Conservation (phyloP, 169 alveolate species). For the Plasmodium knowlesi region DNA sequence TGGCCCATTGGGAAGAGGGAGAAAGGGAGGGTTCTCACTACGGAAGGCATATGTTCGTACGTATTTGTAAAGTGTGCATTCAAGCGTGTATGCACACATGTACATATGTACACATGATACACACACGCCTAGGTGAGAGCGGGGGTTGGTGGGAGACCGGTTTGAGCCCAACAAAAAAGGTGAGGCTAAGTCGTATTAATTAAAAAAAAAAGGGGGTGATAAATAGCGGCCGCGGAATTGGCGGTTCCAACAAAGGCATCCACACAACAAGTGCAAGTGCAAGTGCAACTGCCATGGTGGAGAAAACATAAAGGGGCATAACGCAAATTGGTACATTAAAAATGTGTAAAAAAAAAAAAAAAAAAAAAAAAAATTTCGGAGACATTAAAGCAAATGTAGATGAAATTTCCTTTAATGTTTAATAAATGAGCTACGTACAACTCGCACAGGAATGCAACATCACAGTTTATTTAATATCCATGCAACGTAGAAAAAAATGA, state of each 20-base stretch:
- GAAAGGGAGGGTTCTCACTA: background rate
- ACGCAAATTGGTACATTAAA: background rate
- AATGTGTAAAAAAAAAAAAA: background rate
- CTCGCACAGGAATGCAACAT: slow-evolving; percentile 1
- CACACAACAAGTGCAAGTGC: background rate
- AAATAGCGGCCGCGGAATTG: background rate
- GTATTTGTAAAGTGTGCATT: background rate
- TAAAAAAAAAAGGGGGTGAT: slow-evolving; percentile 11
- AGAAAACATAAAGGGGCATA: background rate
- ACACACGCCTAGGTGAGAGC: background rate
- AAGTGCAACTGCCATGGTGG: background rate
- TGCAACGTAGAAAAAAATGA: background rate
- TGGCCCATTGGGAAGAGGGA: background rate
- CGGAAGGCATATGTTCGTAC: background rate
- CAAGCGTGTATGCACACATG: background rate
- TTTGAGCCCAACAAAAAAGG: background rate
- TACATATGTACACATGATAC: background rate
- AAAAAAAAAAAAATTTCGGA: background rate
- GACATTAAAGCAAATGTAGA: slow-evolving; percentile 21
- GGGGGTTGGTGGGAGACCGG: background rate
- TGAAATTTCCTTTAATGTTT: background rate
- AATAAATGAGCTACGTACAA: slow-evolving; percentile 1
- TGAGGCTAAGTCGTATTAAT: background rate
- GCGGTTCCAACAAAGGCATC: background rate
- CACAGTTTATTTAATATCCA: slow-evolving; percentile 9